These are phyloP conservation scores for Fragaria ananassa DNA, from an alignment of 306 rosid genomes.

Conservation along the genomic window DNA sequence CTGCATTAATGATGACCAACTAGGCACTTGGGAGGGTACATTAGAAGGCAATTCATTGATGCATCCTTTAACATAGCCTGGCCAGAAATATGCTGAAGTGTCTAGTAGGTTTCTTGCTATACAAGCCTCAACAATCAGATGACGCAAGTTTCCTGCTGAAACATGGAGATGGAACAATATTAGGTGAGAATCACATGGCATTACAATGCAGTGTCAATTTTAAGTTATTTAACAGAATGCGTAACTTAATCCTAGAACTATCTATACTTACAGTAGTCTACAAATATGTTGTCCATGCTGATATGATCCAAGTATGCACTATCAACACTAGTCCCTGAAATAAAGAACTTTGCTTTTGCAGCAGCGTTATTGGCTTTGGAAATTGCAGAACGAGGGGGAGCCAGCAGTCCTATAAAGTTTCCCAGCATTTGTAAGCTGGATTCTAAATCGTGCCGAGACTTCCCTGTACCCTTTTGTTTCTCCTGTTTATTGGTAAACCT, in stretches of 20 bases:
- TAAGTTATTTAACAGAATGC: neutral
- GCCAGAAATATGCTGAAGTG: slow-evolving; percentile 87
- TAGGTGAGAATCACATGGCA: slow-evolving; percentile 3
- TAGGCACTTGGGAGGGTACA: slow-evolving; percentile 59
- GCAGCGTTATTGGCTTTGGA: slow-evolving; percentile 80
- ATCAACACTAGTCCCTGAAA: slow-evolving; percentile 67
- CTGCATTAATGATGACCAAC: slow-evolving; percentile 91
- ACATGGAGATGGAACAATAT: slow-evolving; percentile 9
- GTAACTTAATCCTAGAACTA: slow-evolving; percentile 17
- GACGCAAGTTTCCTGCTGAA: slow-evolving; percentile 94
- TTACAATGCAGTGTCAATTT: neutral
- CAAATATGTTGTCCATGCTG: slow-evolving; percentile 58
- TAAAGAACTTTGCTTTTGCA: slow-evolving; percentile 74
- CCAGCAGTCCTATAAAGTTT: slow-evolving; percentile 69
- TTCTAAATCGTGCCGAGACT: slow-evolving; percentile 54
- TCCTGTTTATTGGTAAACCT: slow-evolving; percentile 50
- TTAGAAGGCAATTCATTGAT: slow-evolving; percentile 63
- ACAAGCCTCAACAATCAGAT: slow-evolving; percentile 94
- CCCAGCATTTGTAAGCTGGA: slow-evolving; percentile 83
- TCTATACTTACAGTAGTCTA: slow-evolving; percentile 62
- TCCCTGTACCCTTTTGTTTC: slow-evolving; percentile 53
- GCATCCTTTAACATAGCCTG: slow-evolving; percentile 73
- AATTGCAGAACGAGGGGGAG: slow-evolving; percentile 69
- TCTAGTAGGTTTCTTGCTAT: slow-evolving; percentile 83
- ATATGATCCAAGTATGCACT: slow-evolving; percentile 71